Conservation (phyloP, 176 grass and related monocot genomes). For the Eleusine indica region DNA sequence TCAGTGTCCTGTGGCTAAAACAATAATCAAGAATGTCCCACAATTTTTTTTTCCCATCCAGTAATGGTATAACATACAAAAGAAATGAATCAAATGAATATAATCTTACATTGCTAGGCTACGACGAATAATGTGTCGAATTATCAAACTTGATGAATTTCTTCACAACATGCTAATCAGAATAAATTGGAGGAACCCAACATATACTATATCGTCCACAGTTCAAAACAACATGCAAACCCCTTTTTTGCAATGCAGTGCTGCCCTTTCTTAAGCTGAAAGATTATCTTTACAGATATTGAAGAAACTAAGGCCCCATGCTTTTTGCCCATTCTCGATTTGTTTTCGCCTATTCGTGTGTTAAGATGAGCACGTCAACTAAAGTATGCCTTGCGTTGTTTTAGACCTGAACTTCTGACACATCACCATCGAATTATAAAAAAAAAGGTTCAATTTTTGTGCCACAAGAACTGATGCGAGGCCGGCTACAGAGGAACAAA, state of each 20-base stretch:
- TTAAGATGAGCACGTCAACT: not conserved
- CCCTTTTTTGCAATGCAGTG: not conserved
- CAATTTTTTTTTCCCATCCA: no score
- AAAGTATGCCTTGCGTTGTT: not conserved
- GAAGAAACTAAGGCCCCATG: not conserved
- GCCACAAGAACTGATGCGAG: not conserved
- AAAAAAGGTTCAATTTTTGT: not conserved
- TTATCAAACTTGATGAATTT: not conserved
- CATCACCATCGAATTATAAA: not conserved
- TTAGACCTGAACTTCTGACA: not conserved
- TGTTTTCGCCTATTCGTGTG: not conserved
- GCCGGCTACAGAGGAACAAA: not conserved
- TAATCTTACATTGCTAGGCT: not conserved
- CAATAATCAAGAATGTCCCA: no score
- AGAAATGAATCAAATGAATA: not conserved
- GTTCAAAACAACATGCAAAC: not conserved
- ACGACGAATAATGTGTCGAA: not conserved
- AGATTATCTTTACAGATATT: not conserved
- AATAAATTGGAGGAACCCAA: not conserved
- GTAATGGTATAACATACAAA: no score
- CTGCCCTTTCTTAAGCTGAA: not conserved
- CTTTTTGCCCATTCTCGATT: not conserved
- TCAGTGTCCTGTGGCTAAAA: no score
- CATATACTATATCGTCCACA: not conserved
- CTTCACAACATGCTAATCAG: not conserved